These are phyloP conservation scores for Porogramme epimiltina DNA, from an alignment of 1,284 basidiomycete species.

Conservation along the genomic window DNA sequence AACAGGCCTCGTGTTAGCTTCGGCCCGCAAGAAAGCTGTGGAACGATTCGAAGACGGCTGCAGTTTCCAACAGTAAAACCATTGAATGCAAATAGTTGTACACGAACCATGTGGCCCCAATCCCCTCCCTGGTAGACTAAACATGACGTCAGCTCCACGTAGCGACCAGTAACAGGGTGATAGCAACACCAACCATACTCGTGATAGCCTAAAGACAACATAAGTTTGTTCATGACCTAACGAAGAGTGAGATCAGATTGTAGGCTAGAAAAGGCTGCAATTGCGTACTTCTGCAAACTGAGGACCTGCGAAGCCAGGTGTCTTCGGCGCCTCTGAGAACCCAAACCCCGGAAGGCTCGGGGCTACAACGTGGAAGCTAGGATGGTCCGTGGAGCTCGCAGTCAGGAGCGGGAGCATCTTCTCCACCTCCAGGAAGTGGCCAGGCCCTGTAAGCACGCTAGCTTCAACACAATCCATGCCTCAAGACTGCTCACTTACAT, in stretches of 20 bases:
- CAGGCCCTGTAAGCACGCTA: no score
- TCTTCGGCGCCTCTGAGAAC: constrained; percentile 48
- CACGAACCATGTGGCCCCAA: not conserved
- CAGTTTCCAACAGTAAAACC: no score
- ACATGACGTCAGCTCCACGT: not conserved
- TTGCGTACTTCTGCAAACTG: constrained; percentile 31
- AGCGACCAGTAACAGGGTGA: not conserved
- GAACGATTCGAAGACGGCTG: no score
- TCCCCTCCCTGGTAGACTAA: constrained; percentile 1
- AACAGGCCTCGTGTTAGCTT: constrained; percentile 28
- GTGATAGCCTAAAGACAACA: constrained; percentile 28
- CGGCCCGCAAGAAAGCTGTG: no score
- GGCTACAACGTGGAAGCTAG: constrained; percentile 61
- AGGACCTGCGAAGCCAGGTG: constrained; percentile 35
- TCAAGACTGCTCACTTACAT: no score
- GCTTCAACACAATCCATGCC: no score
- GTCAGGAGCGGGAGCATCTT: constrained; percentile 56
- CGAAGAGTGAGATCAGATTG: not conserved
- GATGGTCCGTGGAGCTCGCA: constrained; percentile 40
- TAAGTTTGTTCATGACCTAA: constrained; percentile 33
- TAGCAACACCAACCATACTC: constrained; percentile 26
- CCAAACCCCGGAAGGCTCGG: constrained; percentile 57
- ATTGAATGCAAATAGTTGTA: no score
- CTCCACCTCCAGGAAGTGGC: constrained; percentile 54
- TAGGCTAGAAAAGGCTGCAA: not conserved